A percentile compares a stretch with the other conserved stretches of the same genome.
Evolutionary conservation across 768 basidiomycete species (phyloP).

Genomic region (Inosperma sp.): DNA sequence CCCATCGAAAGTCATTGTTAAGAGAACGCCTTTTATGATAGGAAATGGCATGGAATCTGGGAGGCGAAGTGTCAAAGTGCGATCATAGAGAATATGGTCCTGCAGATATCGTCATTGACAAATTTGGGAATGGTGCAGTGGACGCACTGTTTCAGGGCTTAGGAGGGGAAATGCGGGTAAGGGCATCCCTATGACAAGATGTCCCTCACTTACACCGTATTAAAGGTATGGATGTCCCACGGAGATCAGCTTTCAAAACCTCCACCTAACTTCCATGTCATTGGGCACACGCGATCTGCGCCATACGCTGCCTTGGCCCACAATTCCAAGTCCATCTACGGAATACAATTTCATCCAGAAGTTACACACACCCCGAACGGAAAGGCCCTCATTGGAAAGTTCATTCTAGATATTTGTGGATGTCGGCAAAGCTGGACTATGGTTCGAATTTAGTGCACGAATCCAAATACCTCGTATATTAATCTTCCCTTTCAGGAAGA

Average conservation of each 20-base stretch:
- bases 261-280: conserved; percentile 80
- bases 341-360: conserved; percentile 98
- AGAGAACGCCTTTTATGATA: conserved; percentile 28
- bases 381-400: conserved; percentile 82
- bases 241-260: conserved; percentile 86
- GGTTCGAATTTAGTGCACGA: conserved; percentile 41
- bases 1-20: neutral
- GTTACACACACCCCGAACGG: conserved; percentile 92
- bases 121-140: conserved; percentile 50
- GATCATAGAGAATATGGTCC: conserved; percentile 95
- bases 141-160: conserved; percentile 84
- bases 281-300: conserved; percentile 81
- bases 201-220: neutral
- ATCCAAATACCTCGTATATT: neutral
- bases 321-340: conserved; percentile 82
- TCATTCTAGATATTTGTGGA: conserved; percentile 79
- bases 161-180: conserved; percentile 85
- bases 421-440: conserved; percentile 89
- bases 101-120: conserved; percentile 72
- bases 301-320: conserved; percentile 95
- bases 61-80: conserved; percentile 79
- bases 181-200: conserved; percentile 5
- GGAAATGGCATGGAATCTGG: conserved; percentile 90
- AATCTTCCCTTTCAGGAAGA: conserved; percentile 58
- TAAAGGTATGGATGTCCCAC: conserved; percentile 99